A percentile compares a stretch with the other conserved stretches of the same genome.
Evolutionary conservation across 345 rosid genomes (phyloP).

Genomic region (Capsella bursapastoris): DNA sequence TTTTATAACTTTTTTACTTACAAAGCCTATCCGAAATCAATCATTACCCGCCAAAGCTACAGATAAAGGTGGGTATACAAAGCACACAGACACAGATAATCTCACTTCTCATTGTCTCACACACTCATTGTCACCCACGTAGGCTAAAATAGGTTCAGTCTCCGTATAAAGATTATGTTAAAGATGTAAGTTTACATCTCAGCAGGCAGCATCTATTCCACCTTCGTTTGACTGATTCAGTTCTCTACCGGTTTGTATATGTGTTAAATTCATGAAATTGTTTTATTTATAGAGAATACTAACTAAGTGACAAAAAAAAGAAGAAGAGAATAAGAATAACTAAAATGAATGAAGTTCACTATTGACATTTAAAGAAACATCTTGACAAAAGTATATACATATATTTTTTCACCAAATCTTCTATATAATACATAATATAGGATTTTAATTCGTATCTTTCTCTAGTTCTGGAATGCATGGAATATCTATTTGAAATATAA

Average conservation of each 20-base stretch:
- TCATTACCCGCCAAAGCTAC: background rate
- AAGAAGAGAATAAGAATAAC: background rate
- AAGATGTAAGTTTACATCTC: background rate
- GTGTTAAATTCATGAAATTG: background rate
- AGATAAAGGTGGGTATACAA: background rate
- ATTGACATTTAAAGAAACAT: background rate
- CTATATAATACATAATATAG: background rate
- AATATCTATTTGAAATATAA: no score
- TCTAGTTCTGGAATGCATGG: background rate
- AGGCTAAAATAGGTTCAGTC: background rate
- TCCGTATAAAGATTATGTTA: background rate
- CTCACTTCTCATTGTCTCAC: background rate
- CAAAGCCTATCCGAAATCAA: background rate
- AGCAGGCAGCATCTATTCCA: background rate
- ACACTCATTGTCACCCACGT: background rate
- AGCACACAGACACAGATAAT: background rate
- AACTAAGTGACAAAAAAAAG: no score
- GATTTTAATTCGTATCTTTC: background rate
- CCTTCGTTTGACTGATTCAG: background rate
- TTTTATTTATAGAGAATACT: background rate
- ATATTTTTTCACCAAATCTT: background rate
- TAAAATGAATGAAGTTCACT: background rate
- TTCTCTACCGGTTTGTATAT: background rate
- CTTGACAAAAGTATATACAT: background rate
- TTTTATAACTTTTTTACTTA: background rate